Conservation (phyloP, 352 stramenopile genomes). For the Phytophthora cactorum region DNA sequence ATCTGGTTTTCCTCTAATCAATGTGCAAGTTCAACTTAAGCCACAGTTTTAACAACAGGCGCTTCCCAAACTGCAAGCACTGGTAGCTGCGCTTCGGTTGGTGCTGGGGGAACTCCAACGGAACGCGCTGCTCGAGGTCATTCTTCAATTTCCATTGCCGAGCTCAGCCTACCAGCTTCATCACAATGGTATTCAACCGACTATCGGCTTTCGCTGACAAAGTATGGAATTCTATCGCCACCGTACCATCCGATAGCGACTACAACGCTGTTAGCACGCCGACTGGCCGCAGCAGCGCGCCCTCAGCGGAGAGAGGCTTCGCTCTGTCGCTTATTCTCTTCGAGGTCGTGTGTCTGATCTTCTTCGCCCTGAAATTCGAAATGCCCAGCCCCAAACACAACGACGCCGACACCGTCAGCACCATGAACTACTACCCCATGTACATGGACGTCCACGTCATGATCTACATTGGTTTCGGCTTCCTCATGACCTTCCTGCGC, state of each 20-base stretch:
- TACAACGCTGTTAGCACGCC: slow-evolving; percentile 22
- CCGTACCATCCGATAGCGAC: slow-evolving; percentile 8
- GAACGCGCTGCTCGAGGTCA: slow-evolving; percentile 1
- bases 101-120: neutral
- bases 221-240: slow-evolving; percentile 24
- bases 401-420: slow-evolving; percentile 9
- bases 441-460: slow-evolving; percentile 87
- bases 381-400: slow-evolving; percentile 19
- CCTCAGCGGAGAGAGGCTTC: slow-evolving; percentile 13
- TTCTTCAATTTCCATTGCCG: slow-evolving; percentile 15
- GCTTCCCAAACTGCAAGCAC: slow-evolving; percentile 9
- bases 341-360: slow-evolving; percentile 22
- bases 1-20: slow-evolving; percentile 23
- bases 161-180: neutral
- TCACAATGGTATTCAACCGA: slow-evolving; percentile 22
- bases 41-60: slow-evolving; percentile 12
- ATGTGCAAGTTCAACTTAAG: slow-evolving; percentile 24
- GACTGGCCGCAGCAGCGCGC: slow-evolving; percentile 1
- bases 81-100: slow-evolving; percentile 6
- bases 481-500: slow-evolving; percentile 89
- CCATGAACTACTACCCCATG: slow-evolving; percentile 39
- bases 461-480: slow-evolving; percentile 90
- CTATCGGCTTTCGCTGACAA: slow-evolving; percentile 16
- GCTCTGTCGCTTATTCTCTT: slow-evolving; percentile 17
- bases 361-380: slow-evolving; percentile 30